phyloP scores from a whole-genome alignment of 176 grass and related monocot species.

The Carex parvula region DNA sequence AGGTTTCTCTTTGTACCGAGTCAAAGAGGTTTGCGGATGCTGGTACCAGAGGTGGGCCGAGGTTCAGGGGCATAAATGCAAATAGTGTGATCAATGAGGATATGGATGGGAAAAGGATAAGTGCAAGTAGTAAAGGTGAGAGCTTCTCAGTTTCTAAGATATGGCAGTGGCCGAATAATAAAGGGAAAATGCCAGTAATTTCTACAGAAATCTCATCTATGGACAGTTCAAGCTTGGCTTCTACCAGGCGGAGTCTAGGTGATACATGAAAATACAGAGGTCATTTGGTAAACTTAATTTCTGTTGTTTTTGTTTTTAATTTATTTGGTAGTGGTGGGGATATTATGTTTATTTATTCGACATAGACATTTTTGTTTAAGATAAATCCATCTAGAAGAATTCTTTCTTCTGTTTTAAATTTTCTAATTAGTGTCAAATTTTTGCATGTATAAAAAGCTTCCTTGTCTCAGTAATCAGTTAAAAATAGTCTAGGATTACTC shows the following conservation, averaged over 20 bases:
- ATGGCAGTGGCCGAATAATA: constrained; percentile 80
- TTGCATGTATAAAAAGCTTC: not conserved
- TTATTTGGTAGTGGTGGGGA: constrained; percentile 13
- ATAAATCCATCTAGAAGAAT: not conserved
- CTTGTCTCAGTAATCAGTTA: not conserved
- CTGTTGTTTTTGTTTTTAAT: constrained; percentile 1
- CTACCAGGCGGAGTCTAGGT: constrained; percentile 40
- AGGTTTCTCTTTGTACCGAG: constrained; percentile 52
- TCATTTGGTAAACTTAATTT: constrained; percentile 7
- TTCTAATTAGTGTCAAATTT: not conserved
- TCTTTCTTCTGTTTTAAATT: constrained; percentile 1
- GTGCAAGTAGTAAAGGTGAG: constrained; percentile 65
- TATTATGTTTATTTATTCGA: constrained; percentile 23
- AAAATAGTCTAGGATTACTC: not conserved
- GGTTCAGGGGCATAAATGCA: constrained; percentile 13
- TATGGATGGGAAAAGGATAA: constrained; percentile 50
- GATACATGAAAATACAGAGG: constrained; percentile 40
- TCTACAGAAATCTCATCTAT: constrained; percentile 48
- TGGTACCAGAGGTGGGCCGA: constrained; percentile 11
- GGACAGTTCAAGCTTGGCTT: constrained; percentile 46
- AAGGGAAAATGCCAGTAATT: constrained; percentile 42
- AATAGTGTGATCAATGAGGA: constrained; percentile 8
- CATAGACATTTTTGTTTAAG: constrained; percentile 7
- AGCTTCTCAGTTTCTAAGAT: constrained; percentile 98
- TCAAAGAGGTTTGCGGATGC: constrained; percentile 28